A percentile compares a stretch with the other conserved stretches of the same genome.
Evolutionary conservation across 2,329 filamentous ascomycete genomes (phyloP).

Genomic region (Colletotrichum costaricense): DNA sequence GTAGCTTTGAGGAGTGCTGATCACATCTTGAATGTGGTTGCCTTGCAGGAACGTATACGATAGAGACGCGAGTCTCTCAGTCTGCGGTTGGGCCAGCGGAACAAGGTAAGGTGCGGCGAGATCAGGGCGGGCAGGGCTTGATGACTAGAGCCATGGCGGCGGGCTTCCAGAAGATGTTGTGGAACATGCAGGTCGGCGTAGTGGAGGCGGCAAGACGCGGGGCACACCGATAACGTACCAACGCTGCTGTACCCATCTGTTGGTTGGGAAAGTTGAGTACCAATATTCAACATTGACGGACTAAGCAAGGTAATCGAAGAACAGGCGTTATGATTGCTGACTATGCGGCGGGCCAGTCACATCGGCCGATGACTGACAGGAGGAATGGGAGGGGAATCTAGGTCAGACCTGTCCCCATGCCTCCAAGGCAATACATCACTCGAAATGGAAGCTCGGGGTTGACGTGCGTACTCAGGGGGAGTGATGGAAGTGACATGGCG

Average conservation of each 20-base stretch:
- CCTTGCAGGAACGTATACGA: conserved; percentile 4
- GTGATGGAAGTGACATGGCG: neutral
- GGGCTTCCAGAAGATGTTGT: conserved; percentile 29
- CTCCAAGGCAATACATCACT: neutral
- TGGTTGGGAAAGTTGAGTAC: neutral
- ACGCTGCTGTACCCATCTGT: conserved; percentile 5
- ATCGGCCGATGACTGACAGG: conserved; percentile 7
- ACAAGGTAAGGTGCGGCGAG: conserved; percentile 11
- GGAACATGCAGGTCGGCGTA: conserved; percentile 1
- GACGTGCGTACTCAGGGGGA: neutral
- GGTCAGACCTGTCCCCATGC: neutral
- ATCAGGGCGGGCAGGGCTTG: conserved; percentile 17
- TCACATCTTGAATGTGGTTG: neutral
- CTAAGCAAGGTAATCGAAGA: neutral
- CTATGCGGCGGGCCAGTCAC: neutral
- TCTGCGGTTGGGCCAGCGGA: conserved; percentile 10
- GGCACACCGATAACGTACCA: conserved; percentile 5
- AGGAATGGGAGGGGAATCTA: neutral
- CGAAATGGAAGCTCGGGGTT: neutral
- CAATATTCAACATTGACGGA: neutral
- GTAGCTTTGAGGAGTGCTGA: neutral
- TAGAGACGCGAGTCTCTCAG: neutral
- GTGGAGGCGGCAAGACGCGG: neutral
- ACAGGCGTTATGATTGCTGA: neutral
- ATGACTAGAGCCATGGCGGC: neutral